Evolutionary conservation across 2,329 filamentous ascomycete species (phyloP), one percentile per base, ranked within the genome.

Genomic region (Cytospora schulzeri): DNA sequence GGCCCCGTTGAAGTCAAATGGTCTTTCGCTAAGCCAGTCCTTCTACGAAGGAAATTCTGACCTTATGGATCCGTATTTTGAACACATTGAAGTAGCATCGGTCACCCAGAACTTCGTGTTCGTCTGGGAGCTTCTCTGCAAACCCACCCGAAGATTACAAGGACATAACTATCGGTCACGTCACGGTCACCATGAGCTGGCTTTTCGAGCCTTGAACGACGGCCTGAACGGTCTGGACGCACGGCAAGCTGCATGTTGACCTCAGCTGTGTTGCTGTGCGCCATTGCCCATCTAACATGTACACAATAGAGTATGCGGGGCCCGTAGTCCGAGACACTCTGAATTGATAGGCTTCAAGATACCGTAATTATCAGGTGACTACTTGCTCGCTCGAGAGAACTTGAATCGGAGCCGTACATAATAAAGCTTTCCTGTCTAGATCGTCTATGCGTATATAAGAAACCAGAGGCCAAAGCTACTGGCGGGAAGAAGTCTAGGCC

Each of bases 111-210:
- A 45, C 19, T 45, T n/a, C 31, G 15, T 41, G 31, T 45, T 31
- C 17, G 15, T 22, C n/a, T 24, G 5, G 35, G 29, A n/a, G 35
- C 59, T 45, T 22, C 26, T 29, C 26, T 29, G 26, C 50, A 50
- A 54, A 17, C 54, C 12, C 41, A 50, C 35, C 50, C 56, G 41
- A 45, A 28, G 9, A 60, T 24, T 22, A 59, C 22, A 59, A 6
- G 50, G 26, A 15, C 15, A 24, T 29, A 15, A 24, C 29, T 11
- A 24, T 19, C 19, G 22, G 24, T 45, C 45, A 55, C 26, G 31
- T 57, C 63, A 57, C 38, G 31, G 45, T 48, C 63, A 65, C 17
- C 33, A 22, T n/a, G 41, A 48, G 53, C 54, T 53, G 52, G 26
- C 52, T 33, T n/a, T 31, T 48, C 29, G 24, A 41, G n/a, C 35